Percentiles rank a stretch among this genome's conserved stretches.
phyloP scores from a whole-genome alignment of 306 rosid genomes.

The Prosopis cineraria region DNA sequence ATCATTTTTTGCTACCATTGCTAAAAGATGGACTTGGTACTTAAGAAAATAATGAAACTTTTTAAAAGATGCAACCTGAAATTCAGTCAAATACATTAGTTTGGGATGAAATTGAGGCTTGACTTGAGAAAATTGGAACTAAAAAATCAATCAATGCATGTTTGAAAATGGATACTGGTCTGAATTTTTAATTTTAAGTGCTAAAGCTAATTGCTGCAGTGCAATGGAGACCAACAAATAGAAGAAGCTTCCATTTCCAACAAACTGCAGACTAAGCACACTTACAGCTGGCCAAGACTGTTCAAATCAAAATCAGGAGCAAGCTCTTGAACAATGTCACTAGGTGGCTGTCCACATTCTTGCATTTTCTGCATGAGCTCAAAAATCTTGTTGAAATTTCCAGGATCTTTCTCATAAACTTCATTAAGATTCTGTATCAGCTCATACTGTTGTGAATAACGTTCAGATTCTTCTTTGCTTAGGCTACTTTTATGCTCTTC shows the following conservation, averaged over 20 bases:
- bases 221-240: conserved; percentile 10
- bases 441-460: conserved; percentile 60
- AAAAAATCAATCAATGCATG: not conserved
- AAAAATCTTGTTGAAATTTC: conserved; percentile 74
- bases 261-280: conserved; percentile 19
- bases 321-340: conserved; percentile 80
- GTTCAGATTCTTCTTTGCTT: conserved; percentile 77
- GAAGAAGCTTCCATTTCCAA: conserved; percentile 3
- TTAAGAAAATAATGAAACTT: not conserved
- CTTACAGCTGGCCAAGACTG: conserved; percentile 87
- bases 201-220: not conserved
- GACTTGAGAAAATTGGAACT: too few relatives aligned
- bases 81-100: not conserved
- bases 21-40: not conserved
- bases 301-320: conserved; percentile 85
- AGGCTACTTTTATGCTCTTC: conserved; percentile 77
- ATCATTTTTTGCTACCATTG: not conserved
- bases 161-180: not conserved
- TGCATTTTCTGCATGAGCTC: conserved; percentile 99
- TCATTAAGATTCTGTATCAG: conserved; percentile 73
- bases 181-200: conserved; percentile 2
- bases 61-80: too few relatives aligned
- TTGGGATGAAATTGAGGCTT: not conserved
- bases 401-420: conserved; percentile 76
- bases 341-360: conserved; percentile 97